A percentile compares a stretch with the other conserved stretches of the same genome.
These are phyloP conservation scores for Aspergillus kassunensis DNA, from an alignment of 495 filamentous ascomycete genomes.

Conservation along the genomic window DNA sequence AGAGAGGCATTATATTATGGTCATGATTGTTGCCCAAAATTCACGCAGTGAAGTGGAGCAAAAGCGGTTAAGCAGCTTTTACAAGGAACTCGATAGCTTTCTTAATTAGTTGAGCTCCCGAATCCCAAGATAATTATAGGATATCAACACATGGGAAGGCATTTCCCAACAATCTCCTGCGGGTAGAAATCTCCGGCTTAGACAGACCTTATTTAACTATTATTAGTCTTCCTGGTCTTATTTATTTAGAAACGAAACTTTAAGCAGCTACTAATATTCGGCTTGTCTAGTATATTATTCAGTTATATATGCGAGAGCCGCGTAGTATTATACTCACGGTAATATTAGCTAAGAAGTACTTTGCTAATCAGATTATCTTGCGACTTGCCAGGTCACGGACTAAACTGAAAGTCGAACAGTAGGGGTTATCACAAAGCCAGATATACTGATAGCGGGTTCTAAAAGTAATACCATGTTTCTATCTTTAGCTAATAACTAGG, in stretches of 20 bases:
- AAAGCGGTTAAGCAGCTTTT: conserved; percentile 25
- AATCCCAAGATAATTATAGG: conserved; percentile 48
- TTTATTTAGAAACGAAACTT: conserved; percentile 43
- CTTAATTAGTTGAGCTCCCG: not conserved
- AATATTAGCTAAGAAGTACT: conserved; percentile 48
- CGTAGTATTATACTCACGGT: conserved; percentile 52
- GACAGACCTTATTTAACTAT: conserved; percentile 50
- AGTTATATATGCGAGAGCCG: conserved; percentile 47
- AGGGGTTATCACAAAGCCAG: conserved; percentile 51
- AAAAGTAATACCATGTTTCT: conserved; percentile 37
- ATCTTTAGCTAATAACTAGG: conserved; percentile 41
- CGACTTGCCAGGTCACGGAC: conserved; percentile 41
- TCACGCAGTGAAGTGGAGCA: conserved; percentile 24
- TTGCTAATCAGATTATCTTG: conserved; percentile 44
- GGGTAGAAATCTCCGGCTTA: conserved; percentile 50
- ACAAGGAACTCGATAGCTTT: conserved; percentile 31
- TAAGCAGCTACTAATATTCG: conserved; percentile 42
- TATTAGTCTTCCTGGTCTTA: conserved; percentile 51
- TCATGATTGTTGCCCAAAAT: conserved; percentile 36
- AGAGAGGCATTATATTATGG: conserved; percentile 25
- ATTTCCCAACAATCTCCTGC: conserved; percentile 47
- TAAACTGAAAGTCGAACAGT: conserved; percentile 40
- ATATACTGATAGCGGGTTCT: conserved; percentile 36
- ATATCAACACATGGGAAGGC: conserved; percentile 33
- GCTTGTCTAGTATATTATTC: conserved; percentile 42